Base-by-base conservation (phyloP, 2,329 filamentous ascomycete species). In the Penicillium sp. region DNA sequence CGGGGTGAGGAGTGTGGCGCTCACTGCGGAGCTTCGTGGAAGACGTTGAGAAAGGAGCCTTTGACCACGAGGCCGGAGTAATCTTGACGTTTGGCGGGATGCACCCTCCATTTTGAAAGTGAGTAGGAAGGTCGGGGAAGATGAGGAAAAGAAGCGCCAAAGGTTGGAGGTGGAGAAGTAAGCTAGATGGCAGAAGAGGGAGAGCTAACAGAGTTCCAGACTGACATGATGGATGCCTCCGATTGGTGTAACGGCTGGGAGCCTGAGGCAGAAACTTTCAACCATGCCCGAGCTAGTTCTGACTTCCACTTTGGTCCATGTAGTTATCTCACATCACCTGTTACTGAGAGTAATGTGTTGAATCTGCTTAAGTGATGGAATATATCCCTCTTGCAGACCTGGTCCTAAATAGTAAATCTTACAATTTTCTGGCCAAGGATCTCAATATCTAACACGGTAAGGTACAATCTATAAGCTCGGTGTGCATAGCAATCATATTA, bases 41-140 rank as follows among this genome's bases (percentile, higher is more conserved):
- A 62, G 55, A 39, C 57, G 60, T 38, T 59, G 64, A 28, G 54
- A 52, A 41, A 64, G 58, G 39, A 61, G 40, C 52, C 46, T 59
- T 34, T 60, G 50, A 41, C 49, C 44, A 36, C 55, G 50, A 46
- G 60, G 59, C 54, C 61, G 62, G 41, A 72, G 57, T 30, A 71
- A 62, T 56, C 65, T 64, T 49, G 61, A 59, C 12, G 65, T 59
- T 55, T 68, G 67, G 53, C 64, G 65, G 53, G 66, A 66, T 53
- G 64, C 61, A 48, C 65, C 61, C 59, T 72, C 69, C 70, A 72
- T 73, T 19, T 41, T 67, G 56, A 33, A n/a, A 11, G 29, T 35
- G 38, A 13, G 35, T 25, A 18, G 38, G 43, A 14, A 33, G 36
- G 30, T 19, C 34, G 39, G 28, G 19, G 30, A 28, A n/a, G 41